Evolutionary conservation across 2,329 filamentous ascomycete genomes (phyloP), one percentile per base, ranked within the genome.

Genomic region (Helotiales sp.): DNA sequence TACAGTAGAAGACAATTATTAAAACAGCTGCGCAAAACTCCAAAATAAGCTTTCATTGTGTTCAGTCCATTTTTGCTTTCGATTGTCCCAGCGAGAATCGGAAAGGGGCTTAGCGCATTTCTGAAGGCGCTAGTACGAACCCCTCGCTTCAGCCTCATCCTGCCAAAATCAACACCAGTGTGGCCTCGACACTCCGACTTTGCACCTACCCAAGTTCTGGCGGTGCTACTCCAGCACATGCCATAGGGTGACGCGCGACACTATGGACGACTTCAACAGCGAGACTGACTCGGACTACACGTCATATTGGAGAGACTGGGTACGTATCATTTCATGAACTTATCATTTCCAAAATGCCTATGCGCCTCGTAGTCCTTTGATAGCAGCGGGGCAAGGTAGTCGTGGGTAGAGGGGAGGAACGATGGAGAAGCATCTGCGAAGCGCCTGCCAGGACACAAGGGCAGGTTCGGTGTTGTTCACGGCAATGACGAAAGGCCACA

Each of bases 221-320:
- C 66, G 67, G 67, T 67, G 66, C 66, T 54, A 58, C 55, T 54
- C 38, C 53, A 66, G 67, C 67, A 67, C 66, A 62, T 67, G 67
- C 64, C 64, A 51, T 60, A 63, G 59, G 61, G 62, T 57, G 54
- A 57, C 59, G 54, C 33, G 49, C 54, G 68, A 53, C n/a, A n/a
- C n/a, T n/a, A 98, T 98, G 95, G 95, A 98, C 74, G 93, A 98
- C 77, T 98, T 95, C 76, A 93, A 91, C 66, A 97, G 92, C 72
- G 95, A 99, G 76, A 96, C 93, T 12, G 95, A 99, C 73, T 97
- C 93, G 76, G 95, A 99, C 78, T 99, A 98, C 74, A 97, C 95
- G 49, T 98, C 92, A 77, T 99, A 98, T 76, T 99, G 95, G 95
- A 83, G 93, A 74, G 95, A 99, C 78, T 99, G 95, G 95, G 95